Evolutionary conservation across 257 asterid species (phyloP).

Genomic region (Dorcoceras hygrometricum): DNA sequence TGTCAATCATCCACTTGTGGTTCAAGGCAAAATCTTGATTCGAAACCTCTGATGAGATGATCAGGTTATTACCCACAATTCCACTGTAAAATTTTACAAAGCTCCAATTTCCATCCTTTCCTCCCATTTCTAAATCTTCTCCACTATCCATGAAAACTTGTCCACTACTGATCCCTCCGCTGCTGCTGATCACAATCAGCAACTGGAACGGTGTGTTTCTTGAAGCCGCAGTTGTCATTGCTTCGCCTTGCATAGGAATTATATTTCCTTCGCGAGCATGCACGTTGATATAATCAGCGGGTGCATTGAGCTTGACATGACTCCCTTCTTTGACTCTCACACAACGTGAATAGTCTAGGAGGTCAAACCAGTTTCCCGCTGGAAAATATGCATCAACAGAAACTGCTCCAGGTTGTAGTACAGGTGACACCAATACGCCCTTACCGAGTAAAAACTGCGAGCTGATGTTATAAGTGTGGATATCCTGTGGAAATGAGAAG

Average conservation of each 20-base stretch:
- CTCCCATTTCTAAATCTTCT: slow-evolving; percentile 46
- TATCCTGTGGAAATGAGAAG: slow-evolving; percentile 52
- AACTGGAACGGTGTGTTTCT: slow-evolving; percentile 43
- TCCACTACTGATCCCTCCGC: slow-evolving; percentile 32
- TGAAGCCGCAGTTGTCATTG: slow-evolving; percentile 48
- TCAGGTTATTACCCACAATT: slow-evolving; percentile 24
- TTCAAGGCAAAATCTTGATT: slow-evolving; percentile 39
- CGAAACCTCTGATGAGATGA: slow-evolving; percentile 36
- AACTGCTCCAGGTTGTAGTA: slow-evolving; percentile 36
- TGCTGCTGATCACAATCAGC: slow-evolving; percentile 34
- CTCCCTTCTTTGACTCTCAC: slow-evolving; percentile 29
- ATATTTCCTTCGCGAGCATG: slow-evolving; percentile 50
- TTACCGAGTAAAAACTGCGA: slow-evolving; percentile 55
- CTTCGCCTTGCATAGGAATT: slow-evolving; percentile 57
- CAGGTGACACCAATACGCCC: slow-evolving; percentile 60
- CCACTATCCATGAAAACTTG: slow-evolving; percentile 62
- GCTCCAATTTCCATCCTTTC: slow-evolving; percentile 46
- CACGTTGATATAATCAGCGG: slow-evolving; percentile 48
- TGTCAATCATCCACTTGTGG: slow-evolving; percentile 36
- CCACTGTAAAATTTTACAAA: slow-evolving; percentile 29
- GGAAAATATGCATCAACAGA: slow-evolving; percentile 58
- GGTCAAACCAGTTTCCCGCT: slow-evolving; percentile 59
- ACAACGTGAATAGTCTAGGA: slow-evolving; percentile 44
- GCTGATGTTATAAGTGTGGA: slow-evolving; percentile 42
- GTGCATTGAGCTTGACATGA: slow-evolving; percentile 43